Evolutionary conservation across 2,329 filamentous ascomycete genomes (phyloP), one percentile per base, ranked within the genome.

Genomic region (Phoma sp.): DNA sequence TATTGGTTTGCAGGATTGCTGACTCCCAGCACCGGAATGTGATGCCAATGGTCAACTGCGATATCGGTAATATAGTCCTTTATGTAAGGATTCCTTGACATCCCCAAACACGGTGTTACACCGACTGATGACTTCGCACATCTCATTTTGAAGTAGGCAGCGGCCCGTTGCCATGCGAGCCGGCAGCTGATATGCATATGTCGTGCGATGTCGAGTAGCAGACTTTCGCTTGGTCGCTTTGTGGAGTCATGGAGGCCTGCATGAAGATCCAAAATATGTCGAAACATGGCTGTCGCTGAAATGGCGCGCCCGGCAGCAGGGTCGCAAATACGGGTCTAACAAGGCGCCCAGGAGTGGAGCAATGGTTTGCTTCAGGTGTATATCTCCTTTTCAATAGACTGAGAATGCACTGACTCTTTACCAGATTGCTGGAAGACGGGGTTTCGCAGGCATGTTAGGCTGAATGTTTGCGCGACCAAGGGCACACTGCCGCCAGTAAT

Each of bases 311-410:
- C 21, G 26, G 45, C 29, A 33, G 33, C 17, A 26, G 40, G 17
- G 32, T 48, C 38, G 50, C 36, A 48, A 53, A 42, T 25, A 46
- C 33, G 43, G 23, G 39, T 46, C 33, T 23, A 11, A 17, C 45
- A 54, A 49, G 39, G 45, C 40, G 29, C 26, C 51, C 42, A 33
- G 33, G 25, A 28, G 58, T 38, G 49, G 49, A 57, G 42, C 40
- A 43, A 17, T 36, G 45, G 30, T 47, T 49, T 60, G 45, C 51
- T 49, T 49, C 51, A 54, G 43, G 51, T 48, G 21, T 48, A 45
- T 43, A 54, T 49, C 15, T 49, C 51, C 45, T 54, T 54, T 52
- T 46, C 51, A 34, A 54, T 54, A 54, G 45, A 45, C 40, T 40
- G 45, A 26, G 26, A 34, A 42, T 49, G 51, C 51, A 49, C 29